Conservation (phyloP, 345 rosid genomes). For the Ricinus communis region DNA sequence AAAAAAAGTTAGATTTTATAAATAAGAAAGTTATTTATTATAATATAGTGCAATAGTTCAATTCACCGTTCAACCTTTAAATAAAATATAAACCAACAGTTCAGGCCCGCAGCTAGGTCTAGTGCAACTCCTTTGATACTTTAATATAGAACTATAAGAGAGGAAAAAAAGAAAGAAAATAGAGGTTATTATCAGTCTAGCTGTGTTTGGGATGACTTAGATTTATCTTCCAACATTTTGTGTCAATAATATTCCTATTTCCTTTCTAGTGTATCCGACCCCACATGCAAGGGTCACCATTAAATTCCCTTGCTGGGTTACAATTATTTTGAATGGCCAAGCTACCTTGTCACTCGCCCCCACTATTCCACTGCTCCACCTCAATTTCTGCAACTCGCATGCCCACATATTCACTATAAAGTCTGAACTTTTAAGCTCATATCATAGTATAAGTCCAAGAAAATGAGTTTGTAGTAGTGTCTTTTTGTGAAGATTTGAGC, state of each 20-base stretch:
- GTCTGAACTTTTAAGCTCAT: not conserved
- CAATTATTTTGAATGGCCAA: not conserved
- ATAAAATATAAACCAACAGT: too few relatives aligned
- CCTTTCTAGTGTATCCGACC: not conserved
- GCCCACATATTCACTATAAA: not conserved
- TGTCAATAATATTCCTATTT: not conserved
- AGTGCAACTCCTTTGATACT: too few relatives aligned
- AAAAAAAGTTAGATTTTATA: too few relatives aligned
- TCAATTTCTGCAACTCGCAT: not conserved
- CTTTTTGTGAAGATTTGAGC: not conserved
- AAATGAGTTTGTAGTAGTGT: not conserved
- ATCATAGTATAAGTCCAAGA: not conserved
- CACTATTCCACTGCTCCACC: not conserved
- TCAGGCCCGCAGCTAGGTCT: too few relatives aligned
- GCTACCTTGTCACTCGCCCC: too few relatives aligned
- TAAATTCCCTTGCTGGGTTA: not conserved
- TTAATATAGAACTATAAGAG: too few relatives aligned
- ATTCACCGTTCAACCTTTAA: too few relatives aligned
- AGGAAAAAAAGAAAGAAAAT: too few relatives aligned
- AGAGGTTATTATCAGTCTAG: too few relatives aligned
- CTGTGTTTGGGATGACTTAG: too few relatives aligned
- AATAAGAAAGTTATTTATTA: too few relatives aligned
- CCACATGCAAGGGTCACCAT: not conserved
- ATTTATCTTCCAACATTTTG: not conserved
- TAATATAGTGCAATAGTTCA: too few relatives aligned